Base-by-base conservation (phyloP, 148 eudicot genomes). In the Vaccinium darrowii region DNA sequence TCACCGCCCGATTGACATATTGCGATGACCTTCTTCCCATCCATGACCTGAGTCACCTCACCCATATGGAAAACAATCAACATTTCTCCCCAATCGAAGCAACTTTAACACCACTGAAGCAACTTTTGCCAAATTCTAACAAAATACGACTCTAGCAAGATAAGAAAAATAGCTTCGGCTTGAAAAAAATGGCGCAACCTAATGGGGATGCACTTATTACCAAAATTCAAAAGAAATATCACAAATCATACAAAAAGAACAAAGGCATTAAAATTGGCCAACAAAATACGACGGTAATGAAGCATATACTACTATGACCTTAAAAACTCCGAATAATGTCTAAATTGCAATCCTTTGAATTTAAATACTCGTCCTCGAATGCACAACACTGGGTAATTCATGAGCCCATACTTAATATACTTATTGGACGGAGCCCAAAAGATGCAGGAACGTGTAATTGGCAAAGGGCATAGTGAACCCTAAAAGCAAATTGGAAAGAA, bases 1-100 rank as follows among this genome's bases (percentile, higher is more conserved):
- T 87, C 91, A 30, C 99, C 99, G 6, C 98, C 98, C 0, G 93
- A 93, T 73, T 92, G 99, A 84, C 98, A 96, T 73, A 96, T 94
- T 33, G 94, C 95, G 81, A 96, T 96, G 51, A 96, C 82, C 83
- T 87, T 94, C 92, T 92, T 91, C 88, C 89, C 95, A 87, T 82
- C 91, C 98, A 95, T 94, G 80, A 82, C 83, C 93, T 93, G 86
- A 69, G 30, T 53, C 54, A 82, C 14, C 0, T 18, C 1, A 54
- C 23, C 67, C 67, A 60, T 23, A 71, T 7, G 52, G n/a, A 27
- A 81, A 75, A 63, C 16, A 80, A 78, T 1, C 19, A 65, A 18
- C 19, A 39, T 49, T 43, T 49, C 11, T 25, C 36, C 56, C 80
- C 72, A 65, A n/a, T 63, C 69, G 19, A 58, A 43, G 47, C 47